Evolutionary conservation across 2,329 filamentous ascomycete species (phyloP), one percentile per base, ranked within the genome.

Genomic region (Exophiala sideris): DNA sequence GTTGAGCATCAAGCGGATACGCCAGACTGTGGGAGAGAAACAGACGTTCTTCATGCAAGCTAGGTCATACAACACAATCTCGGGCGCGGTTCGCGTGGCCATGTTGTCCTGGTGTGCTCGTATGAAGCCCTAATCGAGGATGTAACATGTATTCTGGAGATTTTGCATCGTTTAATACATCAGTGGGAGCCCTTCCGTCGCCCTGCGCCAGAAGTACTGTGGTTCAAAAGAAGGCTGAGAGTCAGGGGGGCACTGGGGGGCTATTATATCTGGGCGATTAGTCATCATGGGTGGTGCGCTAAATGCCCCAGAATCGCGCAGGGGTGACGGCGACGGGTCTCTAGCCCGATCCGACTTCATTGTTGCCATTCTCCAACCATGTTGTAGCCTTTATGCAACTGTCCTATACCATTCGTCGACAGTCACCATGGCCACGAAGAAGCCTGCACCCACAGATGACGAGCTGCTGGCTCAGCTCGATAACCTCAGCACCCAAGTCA

Each of bases 391-490:
- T 8, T 29, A 29, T 29, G 5, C 24, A 29, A 29, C 7, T 29
- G 24, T 29, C 24, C 5, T 29, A 29, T 29, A 5, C 24, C 24
- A 29, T 5, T 29, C 24, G 24, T 29, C 24, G 7, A 29, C 50
- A 49, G 34, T 35, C 56, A 61, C 40, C 20, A 68, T 67, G 65
- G 60, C 65, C 41, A 60, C 62, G 39, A 69, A 67, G 52, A 64
- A 62, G 54, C 48, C 60, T 8, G 64, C 62, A 38, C 64, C 72
- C 5, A 77, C 75, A 6, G 74, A 69, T 50, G 76, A 77, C 56
- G 76, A 78, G 67, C 72, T 78, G 16, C 68, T 78, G 34, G 76
- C 76, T 62, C 73, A 78, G 62, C 74, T 78, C 54, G 76, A 77
- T 52, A 68, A 75, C 52, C 67, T 77, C n/a, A 71, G 67, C 34